A percentile compares a stretch with the other conserved stretches of the same genome.
Conservation (phyloP, 768 basidiomycete species). For the Suillus fuscotomentosus region DNA sequence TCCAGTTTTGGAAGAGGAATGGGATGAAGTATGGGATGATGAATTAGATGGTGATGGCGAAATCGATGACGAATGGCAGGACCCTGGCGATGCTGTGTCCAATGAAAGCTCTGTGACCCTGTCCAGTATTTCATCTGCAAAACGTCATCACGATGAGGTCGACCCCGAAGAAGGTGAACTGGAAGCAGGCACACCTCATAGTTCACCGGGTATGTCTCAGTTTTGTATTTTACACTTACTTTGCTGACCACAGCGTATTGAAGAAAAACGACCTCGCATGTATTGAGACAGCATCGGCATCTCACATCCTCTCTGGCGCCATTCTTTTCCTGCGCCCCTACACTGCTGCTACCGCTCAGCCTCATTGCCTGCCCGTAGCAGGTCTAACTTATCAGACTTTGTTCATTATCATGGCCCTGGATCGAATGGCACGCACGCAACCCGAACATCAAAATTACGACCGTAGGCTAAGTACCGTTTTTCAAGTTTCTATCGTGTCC, state of each 20-base stretch:
- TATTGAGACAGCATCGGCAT: conserved; percentile 23
- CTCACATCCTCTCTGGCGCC: neutral
- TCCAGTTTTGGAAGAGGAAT: conserved; percentile 16
- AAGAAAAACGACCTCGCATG: conserved; percentile 48
- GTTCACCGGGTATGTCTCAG: conserved; percentile 45
- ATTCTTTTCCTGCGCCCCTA: neutral
- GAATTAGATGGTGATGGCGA: conserved; percentile 49
- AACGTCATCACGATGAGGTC: conserved; percentile 46
- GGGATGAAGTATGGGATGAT: conserved; percentile 33
- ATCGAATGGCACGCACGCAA: neutral
- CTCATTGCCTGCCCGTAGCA: neutral
- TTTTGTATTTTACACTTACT: neutral
- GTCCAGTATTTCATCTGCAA: conserved; percentile 53
- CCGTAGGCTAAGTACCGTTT: conserved; percentile 2
- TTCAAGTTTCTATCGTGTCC: neutral
- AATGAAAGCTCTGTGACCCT: conserved; percentile 55
- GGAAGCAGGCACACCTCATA: conserved; percentile 28
- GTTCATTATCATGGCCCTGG: neutral
- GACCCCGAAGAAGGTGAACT: conserved; percentile 40
- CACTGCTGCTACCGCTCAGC: conserved; percentile 4
- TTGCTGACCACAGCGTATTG: neutral
- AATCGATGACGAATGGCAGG: conserved; percentile 42
- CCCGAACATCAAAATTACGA: neutral
- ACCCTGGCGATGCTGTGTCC: conserved; percentile 42
- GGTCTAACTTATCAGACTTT: conserved; percentile 26